phyloP scores from a whole-genome alignment of 2,329 filamentous ascomycete species.

The Gyromitra esculenta region DNA sequence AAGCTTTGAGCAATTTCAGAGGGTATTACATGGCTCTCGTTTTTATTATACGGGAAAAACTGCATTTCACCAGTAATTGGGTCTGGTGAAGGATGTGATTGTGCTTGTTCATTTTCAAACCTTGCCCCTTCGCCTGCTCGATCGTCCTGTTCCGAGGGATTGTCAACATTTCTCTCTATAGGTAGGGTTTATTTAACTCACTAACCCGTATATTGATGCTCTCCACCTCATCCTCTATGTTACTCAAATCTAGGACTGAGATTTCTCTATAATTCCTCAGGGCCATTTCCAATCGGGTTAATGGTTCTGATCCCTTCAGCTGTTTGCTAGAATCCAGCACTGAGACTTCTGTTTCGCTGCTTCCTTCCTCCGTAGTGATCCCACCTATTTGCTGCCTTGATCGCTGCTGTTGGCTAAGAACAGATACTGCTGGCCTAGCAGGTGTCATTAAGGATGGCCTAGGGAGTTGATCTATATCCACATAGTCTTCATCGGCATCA shows the following conservation, averaged over 20 bases:
- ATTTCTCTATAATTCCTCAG: not conserved
- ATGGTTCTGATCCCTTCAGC: not conserved
- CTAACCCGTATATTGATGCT: conserved; percentile 19
- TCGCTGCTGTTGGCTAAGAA: not conserved
- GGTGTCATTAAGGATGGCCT: not conserved
- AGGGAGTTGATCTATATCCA: conserved; percentile 18
- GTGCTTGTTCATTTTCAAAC: not conserved
- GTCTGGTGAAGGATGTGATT: conserved; percentile 41
- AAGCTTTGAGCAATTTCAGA: not conserved
- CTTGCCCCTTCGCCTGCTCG: not conserved
- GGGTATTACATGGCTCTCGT: not conserved
- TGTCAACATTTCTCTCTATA: conserved; percentile 14
- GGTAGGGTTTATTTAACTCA: not conserved
- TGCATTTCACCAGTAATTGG: conserved; percentile 39
- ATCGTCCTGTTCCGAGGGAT: conserved; percentile 15
- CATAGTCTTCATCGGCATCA: conserved; percentile 7
- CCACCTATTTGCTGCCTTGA: not conserved
- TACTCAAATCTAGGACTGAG: conserved; percentile 24
- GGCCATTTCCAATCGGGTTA: not conserved
- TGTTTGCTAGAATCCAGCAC: conserved; percentile 11
- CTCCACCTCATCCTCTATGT: conserved; percentile 26
- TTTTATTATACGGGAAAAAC: not conserved
- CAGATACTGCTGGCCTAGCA: not conserved
- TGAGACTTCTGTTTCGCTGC: not conserved
- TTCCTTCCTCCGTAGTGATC: not conserved